Evolutionary conservation across 495 filamentous ascomycete genomes (phyloP), one percentile per base, ranked within the genome.

Genomic region (Aspergillus campestris): DNA sequence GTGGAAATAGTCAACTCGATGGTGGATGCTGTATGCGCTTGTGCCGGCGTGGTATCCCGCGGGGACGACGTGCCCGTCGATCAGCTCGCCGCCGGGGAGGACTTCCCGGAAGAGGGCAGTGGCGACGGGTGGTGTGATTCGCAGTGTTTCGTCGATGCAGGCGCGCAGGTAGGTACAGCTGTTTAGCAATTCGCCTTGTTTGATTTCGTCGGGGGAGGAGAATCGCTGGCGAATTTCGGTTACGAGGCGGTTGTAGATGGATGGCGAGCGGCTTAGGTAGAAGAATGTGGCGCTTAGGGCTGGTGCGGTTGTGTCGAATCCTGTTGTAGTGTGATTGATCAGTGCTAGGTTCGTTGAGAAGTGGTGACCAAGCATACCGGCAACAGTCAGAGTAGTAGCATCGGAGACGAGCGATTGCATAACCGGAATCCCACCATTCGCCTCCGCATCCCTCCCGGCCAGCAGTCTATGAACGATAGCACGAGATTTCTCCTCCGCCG

Each of bases 111-210:
- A 66, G 0, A 80, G 57, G 0, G 63, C 42, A 5, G 71, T 67
- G 1, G 59, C 54, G 2, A 74, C 70, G 0, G 78, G 64, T 7
- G 79, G 79, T 0, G 73, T 70, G 40, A 81, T 54, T 11, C 79
- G 67, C 58, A 83, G 64, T 5, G 74, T 53, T 48, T 83, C 80
- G 57, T 89, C 83, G 51, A 87, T 77, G 59, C 80, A 75, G 7
- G 47, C 55, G n/a, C 38, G 47, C 24, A 54, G 40, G 30, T 50
- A 55, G 8, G 38, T 29, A 45, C 66, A 73, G 8, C 44, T 39
- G 5, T 44, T 71, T 3, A 77, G 70, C 34, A 62, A 67, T 10
- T 71, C 55, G 3, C 64, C 64, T 24, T 31, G 18, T 7, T 31
- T 29, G 46, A 70, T 67, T 8, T 65, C 56, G 2, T 55, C 48